Evolutionary conservation across 1,139 yeast species (phyloP).

Genomic region (Suhomyces bribrorum): DNA sequence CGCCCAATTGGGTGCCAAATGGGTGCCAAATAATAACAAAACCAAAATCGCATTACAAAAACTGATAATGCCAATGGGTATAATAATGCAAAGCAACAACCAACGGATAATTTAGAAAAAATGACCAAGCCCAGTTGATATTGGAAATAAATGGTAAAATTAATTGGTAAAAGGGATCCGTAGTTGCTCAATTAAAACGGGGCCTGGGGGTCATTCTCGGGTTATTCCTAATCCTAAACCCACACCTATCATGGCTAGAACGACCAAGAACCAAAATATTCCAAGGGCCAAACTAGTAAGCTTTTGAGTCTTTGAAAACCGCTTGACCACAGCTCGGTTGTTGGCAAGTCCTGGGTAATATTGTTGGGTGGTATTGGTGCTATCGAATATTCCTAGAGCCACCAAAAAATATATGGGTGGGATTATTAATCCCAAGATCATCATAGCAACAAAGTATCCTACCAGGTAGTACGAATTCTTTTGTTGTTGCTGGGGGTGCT

Average conservation of each 20-base stretch:
- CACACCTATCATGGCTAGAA: conserved; percentile 45
- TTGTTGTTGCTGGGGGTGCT: neutral
- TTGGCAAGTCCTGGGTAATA: conserved; percentile 23
- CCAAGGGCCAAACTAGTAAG: conserved; percentile 34
- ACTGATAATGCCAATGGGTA: neutral
- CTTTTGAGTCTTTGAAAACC: conserved; percentile 37
- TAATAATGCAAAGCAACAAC: neutral
- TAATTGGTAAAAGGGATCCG: no score
- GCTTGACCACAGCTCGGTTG: conserved; percentile 18
- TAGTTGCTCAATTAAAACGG: neutral
- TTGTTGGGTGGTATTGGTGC: conserved; percentile 19
- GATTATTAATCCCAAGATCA: conserved; percentile 32
- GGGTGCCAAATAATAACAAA: neutral
- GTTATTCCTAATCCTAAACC: conserved; percentile 35
- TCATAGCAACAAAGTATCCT: conserved; percentile 16
- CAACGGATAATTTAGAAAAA: no score
- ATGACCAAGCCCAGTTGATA: no score
- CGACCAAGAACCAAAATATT: conserved; percentile 33
- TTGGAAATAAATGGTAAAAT: no score
- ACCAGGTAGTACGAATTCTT: conserved; percentile 6
- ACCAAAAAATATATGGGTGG: conserved; percentile 41
- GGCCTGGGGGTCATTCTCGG: conserved; percentile 2
- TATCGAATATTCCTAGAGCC: conserved; percentile 37
- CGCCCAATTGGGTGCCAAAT: neutral
- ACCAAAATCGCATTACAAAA: neutral